Evolutionary conservation across 495 filamentous ascomycete species (phyloP).

Genomic region (Aspergillus heteromorphus): DNA sequence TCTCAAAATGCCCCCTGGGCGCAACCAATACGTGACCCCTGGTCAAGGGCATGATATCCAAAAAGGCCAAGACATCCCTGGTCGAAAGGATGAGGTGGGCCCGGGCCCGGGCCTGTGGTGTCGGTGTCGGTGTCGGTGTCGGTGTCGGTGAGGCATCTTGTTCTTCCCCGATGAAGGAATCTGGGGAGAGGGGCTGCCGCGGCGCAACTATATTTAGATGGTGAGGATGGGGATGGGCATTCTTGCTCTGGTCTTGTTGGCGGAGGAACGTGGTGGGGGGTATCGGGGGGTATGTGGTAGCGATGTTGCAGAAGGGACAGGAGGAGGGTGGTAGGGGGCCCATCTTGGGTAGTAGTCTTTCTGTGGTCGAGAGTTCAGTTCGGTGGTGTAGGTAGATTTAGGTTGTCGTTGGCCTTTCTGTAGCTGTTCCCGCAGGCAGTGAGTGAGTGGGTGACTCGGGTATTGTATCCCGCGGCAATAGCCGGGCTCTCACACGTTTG

Average conservation of each 20-base stretch:
- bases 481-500: no score
- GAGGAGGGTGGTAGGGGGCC: not conserved
- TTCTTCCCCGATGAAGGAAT: no score
- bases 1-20: conserved; percentile 65
- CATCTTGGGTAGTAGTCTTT: not conserved
- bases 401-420: no score
- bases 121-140: no score
- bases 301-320: conserved; percentile 41
- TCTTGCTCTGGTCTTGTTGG: conserved; percentile 17
- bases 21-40: conserved; percentile 73
- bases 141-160: no score
- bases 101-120: conserved; percentile 11
- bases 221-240: conserved; percentile 10
- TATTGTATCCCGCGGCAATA: no score
- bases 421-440: no score
- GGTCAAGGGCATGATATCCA: conserved; percentile 84
- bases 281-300: conserved; percentile 40
- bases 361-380: not conserved
- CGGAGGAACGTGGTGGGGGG: conserved; percentile 23
- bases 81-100: conserved; percentile 72
- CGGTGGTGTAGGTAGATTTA: not conserved
- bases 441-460: no score
- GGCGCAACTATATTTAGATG: conserved; percentile 17
- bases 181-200: not conserved
- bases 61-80: conserved; percentile 68